Percentiles rank a stretch among this genome's conserved stretches.
Conservation (phyloP, 345 rosid species). For the Ricinus communis region DNA sequence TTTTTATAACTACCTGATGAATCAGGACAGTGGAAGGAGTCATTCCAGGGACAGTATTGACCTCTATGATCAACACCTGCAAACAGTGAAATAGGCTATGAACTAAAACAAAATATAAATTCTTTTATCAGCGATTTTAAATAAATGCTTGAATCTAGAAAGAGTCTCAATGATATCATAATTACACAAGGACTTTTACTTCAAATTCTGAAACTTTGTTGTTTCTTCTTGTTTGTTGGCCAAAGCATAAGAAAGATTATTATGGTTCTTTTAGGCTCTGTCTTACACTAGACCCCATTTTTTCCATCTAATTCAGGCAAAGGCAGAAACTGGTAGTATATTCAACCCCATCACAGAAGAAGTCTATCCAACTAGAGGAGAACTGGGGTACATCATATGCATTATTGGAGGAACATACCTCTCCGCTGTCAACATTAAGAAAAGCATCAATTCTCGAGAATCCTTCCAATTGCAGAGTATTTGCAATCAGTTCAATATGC, state of each 20-base stretch:
- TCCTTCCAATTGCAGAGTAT: slow-evolving; percentile 74
- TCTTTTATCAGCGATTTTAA: too few species aligned
- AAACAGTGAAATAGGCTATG: slow-evolving; percentile 7
- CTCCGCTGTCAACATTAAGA: slow-evolving; percentile 83
- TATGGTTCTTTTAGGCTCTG: too few species aligned
- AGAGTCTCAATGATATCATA: too few species aligned
- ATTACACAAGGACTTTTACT: too few species aligned
- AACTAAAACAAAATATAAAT: neutral
- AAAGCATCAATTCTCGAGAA: slow-evolving; percentile 93
- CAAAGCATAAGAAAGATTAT: too few species aligned
- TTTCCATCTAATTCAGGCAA: slow-evolving; percentile 10
- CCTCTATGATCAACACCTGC: slow-evolving; percentile 88
- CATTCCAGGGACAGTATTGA: slow-evolving; percentile 95
- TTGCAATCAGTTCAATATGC: slow-evolving; percentile 69
- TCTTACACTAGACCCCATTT: neutral
- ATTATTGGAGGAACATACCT: slow-evolving; percentile 45
- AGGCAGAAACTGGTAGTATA: neutral
- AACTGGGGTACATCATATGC: neutral
- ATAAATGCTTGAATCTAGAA: neutral
- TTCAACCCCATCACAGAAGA: neutral
- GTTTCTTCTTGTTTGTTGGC: too few species aligned
- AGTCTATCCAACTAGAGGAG: neutral
- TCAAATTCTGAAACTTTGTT: too few species aligned
- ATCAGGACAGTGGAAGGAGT: slow-evolving; percentile 91
- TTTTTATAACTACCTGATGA: slow-evolving; percentile 64